Evolutionary conservation across 2,329 filamentous ascomycete genomes (phyloP).

Genomic region (Paramyrothecium sp.): DNA sequence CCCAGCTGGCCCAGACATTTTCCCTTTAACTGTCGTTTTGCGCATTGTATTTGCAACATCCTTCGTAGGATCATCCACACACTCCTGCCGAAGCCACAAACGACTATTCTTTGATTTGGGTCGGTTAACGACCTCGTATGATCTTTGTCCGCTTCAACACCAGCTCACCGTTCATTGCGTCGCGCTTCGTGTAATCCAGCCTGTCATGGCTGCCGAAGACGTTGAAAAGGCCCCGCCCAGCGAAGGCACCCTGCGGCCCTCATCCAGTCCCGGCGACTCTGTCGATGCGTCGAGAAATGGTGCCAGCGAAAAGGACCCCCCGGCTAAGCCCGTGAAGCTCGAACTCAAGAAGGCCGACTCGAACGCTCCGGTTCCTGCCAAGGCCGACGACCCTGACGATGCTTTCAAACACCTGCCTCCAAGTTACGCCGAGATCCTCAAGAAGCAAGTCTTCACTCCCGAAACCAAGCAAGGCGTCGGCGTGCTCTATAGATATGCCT

Average conservation of each 20-base stretch:
- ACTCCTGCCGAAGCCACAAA: no score
- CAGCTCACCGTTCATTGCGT: no score
- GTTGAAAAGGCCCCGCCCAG: neutral
- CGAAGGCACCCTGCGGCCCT: neutral
- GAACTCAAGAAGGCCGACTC: neutral
- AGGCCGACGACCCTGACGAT: slow-evolving; percentile 43
- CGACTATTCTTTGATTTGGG: no score
- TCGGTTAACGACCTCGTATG: no score
- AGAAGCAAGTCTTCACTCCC: slow-evolving; percentile 65
- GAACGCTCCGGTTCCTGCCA: slow-evolving; percentile 17
- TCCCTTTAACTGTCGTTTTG: no score
- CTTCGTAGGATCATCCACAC: no score
- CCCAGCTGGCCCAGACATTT: no score
- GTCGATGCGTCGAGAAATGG: neutral
- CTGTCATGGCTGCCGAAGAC: neutral
- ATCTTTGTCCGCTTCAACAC: no score
- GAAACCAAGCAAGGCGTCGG: slow-evolving; percentile 62
- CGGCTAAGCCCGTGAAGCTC: neutral
- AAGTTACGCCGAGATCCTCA: slow-evolving; percentile 66
- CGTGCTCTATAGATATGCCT: slow-evolving; percentile 70
- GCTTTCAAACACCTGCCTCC: slow-evolving; percentile 62
- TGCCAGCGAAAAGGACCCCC: neutral
- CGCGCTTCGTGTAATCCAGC: neutral
- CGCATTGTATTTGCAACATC: no score
- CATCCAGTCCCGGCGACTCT: neutral